Evolutionary conservation across 2,329 filamentous ascomycete species (phyloP).

Genomic region (Xenosphaeropsis pyriputrescens): DNA sequence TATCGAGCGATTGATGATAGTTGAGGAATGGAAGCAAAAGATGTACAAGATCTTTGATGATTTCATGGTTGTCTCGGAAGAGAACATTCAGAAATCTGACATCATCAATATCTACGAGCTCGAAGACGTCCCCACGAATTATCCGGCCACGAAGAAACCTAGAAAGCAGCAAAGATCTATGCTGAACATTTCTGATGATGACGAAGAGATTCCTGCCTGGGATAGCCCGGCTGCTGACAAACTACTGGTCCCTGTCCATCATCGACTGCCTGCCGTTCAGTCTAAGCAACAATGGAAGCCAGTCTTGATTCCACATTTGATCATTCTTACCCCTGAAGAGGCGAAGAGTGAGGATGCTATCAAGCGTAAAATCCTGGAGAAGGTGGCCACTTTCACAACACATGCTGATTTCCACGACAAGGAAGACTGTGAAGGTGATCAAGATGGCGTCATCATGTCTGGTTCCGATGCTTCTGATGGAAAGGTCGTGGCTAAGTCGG

Average conservation of each 20-base stretch:
- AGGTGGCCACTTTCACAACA: conserved; percentile 63
- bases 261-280: conserved; percentile 30
- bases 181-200: conserved; percentile 30
- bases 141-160: conserved; percentile 35
- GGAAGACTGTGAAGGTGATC: conserved; percentile 29
- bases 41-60: conserved; percentile 84
- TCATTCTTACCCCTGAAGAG: conserved; percentile 63
- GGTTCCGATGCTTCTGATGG: conserved; percentile 48
- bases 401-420: conserved; percentile 38
- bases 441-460: conserved; percentile 54
- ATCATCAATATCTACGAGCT: conserved; percentile 65
- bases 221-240: conserved; percentile 47
- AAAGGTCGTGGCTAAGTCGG: conserved; percentile 61
- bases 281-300: conserved; percentile 19
- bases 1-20: conserved; percentile 54
- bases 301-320: conserved; percentile 42
- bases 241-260: conserved; percentile 58
- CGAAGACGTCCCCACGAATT: conserved; percentile 66
- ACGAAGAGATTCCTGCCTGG: conserved; percentile 31
- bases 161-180: conserved; percentile 27
- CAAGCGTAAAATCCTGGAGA: conserved; percentile 64
- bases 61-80: conserved; percentile 50
- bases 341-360: conserved; percentile 52
- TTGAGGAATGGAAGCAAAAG: conserved; percentile 68
- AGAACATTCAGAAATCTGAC: conserved; percentile 42